These are phyloP conservation scores for Chlorociboria aeruginascens DNA, from an alignment of 495 filamentous ascomycete species.

Conservation along the genomic window DNA sequence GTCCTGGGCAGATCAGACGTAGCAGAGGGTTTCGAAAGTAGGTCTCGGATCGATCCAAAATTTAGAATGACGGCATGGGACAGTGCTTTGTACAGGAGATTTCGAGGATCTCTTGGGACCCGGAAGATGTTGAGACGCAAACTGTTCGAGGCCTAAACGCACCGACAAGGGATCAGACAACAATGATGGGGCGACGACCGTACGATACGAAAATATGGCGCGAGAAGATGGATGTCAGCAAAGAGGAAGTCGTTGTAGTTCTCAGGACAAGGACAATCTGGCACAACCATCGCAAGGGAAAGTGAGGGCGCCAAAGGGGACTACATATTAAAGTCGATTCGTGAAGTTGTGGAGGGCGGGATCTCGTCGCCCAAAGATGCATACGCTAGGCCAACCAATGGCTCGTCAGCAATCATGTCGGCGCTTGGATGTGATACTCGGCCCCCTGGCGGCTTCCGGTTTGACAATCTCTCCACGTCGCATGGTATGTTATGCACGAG, in stretches of 20 bases:
- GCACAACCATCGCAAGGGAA: too few species aligned
- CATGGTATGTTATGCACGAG: too few species aligned
- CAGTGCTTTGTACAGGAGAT: conserved; percentile 9
- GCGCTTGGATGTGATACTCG: too few species aligned
- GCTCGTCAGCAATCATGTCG: too few species aligned
- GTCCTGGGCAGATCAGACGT: conserved; percentile 17
- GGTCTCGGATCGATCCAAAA: conserved; percentile 15
- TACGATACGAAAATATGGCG: background rate
- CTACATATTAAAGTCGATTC: too few species aligned
- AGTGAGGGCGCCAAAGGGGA: too few species aligned
- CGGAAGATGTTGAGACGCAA: conserved; percentile 10
- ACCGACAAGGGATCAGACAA: conserved; percentile 7
- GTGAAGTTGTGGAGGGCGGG: too few species aligned
- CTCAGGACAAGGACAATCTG: too few species aligned
- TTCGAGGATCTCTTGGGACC: background rate
- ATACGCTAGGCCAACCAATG: too few species aligned
- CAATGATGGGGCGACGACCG: background rate
- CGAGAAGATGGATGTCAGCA: background rate
- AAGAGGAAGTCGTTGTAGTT: background rate
- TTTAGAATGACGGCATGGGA: conserved; percentile 8
- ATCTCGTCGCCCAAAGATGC: too few species aligned
- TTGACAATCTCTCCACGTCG: too few species aligned
- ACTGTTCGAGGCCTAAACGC: conserved; percentile 7
- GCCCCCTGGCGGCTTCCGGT: too few species aligned
- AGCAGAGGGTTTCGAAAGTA: conserved; percentile 18